These are phyloP conservation scores for Wallacemonas sp. DNA, from an alignment of 208 protist species.

Conservation along the genomic window DNA sequence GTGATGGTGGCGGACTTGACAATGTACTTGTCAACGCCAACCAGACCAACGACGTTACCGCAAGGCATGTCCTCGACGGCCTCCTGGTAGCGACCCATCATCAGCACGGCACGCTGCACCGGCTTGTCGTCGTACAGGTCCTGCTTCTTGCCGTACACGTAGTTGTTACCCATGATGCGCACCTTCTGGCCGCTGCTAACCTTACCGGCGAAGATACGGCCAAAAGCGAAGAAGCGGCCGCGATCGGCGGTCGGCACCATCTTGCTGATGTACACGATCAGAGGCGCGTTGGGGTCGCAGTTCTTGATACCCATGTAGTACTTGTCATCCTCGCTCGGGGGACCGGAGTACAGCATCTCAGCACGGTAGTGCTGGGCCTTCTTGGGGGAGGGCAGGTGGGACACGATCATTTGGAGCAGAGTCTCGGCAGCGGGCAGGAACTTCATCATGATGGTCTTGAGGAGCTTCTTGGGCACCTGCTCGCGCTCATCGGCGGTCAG, in stretches of 20 bases:
- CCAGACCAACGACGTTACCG: slow-evolving; percentile 98
- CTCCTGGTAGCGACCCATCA: slow-evolving; percentile 95
- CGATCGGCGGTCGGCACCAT: slow-evolving; percentile 99
- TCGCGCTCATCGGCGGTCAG: slow-evolving; percentile 92
- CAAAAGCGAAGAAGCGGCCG: slow-evolving; percentile 82
- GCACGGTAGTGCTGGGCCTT: slow-evolving; percentile 97
- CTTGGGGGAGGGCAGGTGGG: slow-evolving; percentile 97
- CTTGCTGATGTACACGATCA: slow-evolving; percentile 99
- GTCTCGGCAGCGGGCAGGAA: slow-evolving; percentile 97
- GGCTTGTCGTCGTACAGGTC: slow-evolving; percentile 81
- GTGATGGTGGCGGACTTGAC: slow-evolving; percentile 99
- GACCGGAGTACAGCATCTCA: slow-evolving; percentile 97
- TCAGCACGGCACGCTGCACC: slow-evolving; percentile 70
- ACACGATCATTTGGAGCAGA: slow-evolving; percentile 98
- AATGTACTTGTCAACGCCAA: slow-evolving; percentile 99
- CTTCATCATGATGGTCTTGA: slow-evolving; percentile 98
- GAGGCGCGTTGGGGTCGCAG: slow-evolving; percentile 94
- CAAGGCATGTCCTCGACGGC: slow-evolving; percentile 96
- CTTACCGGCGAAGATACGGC: slow-evolving; percentile 83
- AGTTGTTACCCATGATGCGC: slow-evolving; percentile 99
- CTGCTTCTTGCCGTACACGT: slow-evolving; percentile 98
- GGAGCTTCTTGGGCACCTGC: slow-evolving; percentile 91
- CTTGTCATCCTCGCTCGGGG: slow-evolving; percentile 91
- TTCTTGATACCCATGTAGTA: slow-evolving; percentile 90
- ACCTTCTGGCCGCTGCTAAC: slow-evolving; percentile 98